Evolutionary conservation across 768 basidiomycete genomes (phyloP), one percentile per base, ranked within the genome.

Genomic region (Guyanaporus albipodus): DNA sequence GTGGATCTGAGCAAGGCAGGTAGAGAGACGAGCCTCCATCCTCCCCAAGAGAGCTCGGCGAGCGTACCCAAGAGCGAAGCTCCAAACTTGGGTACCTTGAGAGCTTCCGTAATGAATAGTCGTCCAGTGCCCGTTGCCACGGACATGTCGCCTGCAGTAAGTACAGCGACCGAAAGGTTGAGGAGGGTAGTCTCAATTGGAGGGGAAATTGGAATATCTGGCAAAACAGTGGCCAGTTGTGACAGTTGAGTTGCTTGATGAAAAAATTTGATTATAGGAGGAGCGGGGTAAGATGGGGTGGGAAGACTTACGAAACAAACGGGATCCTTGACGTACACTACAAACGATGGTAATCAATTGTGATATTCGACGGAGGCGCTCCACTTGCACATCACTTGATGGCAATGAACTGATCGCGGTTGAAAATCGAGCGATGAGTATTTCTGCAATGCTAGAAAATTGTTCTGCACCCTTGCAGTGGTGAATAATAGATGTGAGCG

Each of bases 401-500:
- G 36, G 40, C 0, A 33, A 5, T n/a, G 44, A 49, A 17, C 34
- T 21, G 43, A 50, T 46, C 14, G 51, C 31, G 1, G 55, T 34
- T 12, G 59, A 51, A 46, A 80, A 70, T 33, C 67, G 66, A 23
- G 69, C 60, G 1, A 80, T 59, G 4, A 91, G 54, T 9, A 78
- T 54, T 15, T 87, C 80, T 2, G 76, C 74, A 2, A 89, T 54
- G 0, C 74, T 57, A 5, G 74, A 60, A 60, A 87, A 91, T 39
- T 83, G 76, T 19, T 85, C 81, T 1, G 84, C 67, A 19, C 73
- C 73, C 53, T 84, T 85, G 63, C 85, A 83, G 56, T 95, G 91
- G 59, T 95, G 93, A 17, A 87, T 80, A 10, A 91, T 67, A 1
- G 91, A 83, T 0, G 91, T 94, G 2, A 91, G 67, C 1, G 85